phyloP scores from a whole-genome alignment of 2,329 filamentous ascomycete genomes.

The Daldinia sp. region DNA sequence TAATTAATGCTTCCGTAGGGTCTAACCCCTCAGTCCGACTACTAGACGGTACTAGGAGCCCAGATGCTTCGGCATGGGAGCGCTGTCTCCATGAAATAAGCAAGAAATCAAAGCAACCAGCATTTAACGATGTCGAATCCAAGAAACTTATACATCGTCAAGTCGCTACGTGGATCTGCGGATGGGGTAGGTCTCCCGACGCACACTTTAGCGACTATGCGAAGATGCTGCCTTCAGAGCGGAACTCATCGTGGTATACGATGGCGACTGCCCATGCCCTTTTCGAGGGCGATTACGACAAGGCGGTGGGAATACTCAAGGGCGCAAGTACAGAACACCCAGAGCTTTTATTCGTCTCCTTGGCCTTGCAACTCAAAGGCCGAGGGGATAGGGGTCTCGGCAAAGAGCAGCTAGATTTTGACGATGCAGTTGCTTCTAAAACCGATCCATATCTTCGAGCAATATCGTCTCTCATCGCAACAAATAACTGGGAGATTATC shows the following conservation, averaged over 20 bases:
- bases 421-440: conserved; percentile 66
- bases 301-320: conserved; percentile 75
- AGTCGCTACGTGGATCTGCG: conserved; percentile 77
- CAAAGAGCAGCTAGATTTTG: conserved; percentile 64
- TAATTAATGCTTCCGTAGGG: conserved; percentile 49
- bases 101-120: conserved; percentile 66
- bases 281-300: conserved; percentile 73
- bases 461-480: conserved; percentile 79
- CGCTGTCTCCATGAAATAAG: conserved; percentile 70
- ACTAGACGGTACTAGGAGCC: conserved; percentile 53
- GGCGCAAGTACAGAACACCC: conserved; percentile 68
- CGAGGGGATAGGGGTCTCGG: conserved; percentile 55
- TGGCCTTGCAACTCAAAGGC: conserved; percentile 70
- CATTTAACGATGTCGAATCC: conserved; percentile 70
- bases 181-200: conserved; percentile 69
- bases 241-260: conserved; percentile 67
- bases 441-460: conserved; percentile 82
- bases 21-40: conserved; percentile 58
- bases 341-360: conserved; percentile 72
- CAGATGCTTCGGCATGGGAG: conserved; percentile 65
- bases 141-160: conserved; percentile 74
- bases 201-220: conserved; percentile 53
- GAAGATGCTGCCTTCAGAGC: conserved; percentile 55
- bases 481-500: conserved; percentile 77
- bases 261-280: conserved; percentile 80